Base-by-base conservation (phyloP, 2,329 filamentous ascomycete genomes). In the Calonectria pseudoreteaudii region DNA sequence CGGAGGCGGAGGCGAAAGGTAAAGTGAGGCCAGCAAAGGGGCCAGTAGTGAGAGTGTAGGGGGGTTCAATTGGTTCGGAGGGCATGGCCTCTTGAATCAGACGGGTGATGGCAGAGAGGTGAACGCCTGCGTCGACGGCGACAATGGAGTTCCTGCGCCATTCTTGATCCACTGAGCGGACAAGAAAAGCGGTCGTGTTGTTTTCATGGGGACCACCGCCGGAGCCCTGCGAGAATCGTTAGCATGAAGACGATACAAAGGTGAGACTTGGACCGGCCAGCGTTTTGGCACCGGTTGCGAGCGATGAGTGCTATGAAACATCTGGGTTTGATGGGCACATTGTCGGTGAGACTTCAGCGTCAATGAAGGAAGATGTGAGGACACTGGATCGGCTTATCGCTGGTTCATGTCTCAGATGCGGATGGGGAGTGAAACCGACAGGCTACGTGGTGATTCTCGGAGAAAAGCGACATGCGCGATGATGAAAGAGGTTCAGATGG, bases 61-160 rank as follows among this genome's bases (percentile, higher is more conserved):
- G 89, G 38, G 73, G 53, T 44, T 80, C 69, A 8, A 83, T 82
- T 2, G 79, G 72, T n/a, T 81, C 78, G 53, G 79, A 80, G 3
- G 85, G 85, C 20, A 89, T 84, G 3, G 87, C 87, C n/a, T 87
- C 83, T 74, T 95, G 89, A 31, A 99, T 88, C 62, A 98, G 94
- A 62, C 91, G 90, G n/a, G 92, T 91, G 71, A 99, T 98, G 70
- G 95, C 92, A 34, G 94, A 92, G 50, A 99, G 90, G 83, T 98
- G 94, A 38, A 96, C 95, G 62, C 97, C 97, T 13, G 95, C 96
- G 86, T 99, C 97, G 67, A 99, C 93, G n/a, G 96, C 95, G 34
- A 98, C 88, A 50, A 98, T 85, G 0, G 95, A 98, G 56, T 94
- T 93, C 79, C 93, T 94, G 64, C 90, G 88, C 97, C 97, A 99